Percentiles rank a stretch among this genome's conserved stretches.
phyloP scores from a whole-genome alignment of 176 grass and related monocot species.

The Eragrostis nindensis region DNA sequence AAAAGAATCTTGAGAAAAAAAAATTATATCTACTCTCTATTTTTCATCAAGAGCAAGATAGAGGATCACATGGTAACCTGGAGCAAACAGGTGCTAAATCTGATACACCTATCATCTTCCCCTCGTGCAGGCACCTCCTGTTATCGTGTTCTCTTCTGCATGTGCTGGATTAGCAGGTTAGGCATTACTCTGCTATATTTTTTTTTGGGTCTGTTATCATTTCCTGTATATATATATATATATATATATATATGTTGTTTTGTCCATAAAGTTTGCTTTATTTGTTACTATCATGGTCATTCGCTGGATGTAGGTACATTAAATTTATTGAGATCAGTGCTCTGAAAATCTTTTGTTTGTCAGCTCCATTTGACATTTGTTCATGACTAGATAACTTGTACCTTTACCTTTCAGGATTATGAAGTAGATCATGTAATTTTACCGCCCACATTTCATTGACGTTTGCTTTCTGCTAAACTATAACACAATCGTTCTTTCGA shows the following conservation, averaged over 20 bases:
- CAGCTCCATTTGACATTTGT: neutral
- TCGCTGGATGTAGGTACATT: neutral
- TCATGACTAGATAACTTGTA: neutral
- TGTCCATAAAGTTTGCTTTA: neutral
- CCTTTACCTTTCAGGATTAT: neutral
- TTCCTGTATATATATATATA: neutral
- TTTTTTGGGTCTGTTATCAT: neutral
- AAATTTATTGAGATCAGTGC: neutral
- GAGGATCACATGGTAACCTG: neutral
- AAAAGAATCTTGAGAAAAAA: neutral
- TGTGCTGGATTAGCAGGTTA: slow-evolving; percentile 98
- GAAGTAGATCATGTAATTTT: neutral
- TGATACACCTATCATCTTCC: neutral
- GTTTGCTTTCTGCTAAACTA: neutral
- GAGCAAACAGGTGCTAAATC: neutral
- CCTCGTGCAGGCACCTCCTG: slow-evolving; percentile 76
- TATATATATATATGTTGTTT: neutral
- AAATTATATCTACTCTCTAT: neutral
- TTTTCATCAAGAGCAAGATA: slow-evolving; percentile 3
- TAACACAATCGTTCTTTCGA: neutral
- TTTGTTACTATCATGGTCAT: neutral
- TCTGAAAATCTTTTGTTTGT: neutral
- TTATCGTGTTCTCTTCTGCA: slow-evolving; percentile 92
- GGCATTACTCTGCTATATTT: slow-evolving; percentile 27
- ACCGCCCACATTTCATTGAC: neutral